Evolutionary conservation across 2,329 filamentous ascomycete species (phyloP).

Genomic region (Madurella mycetomatis): DNA sequence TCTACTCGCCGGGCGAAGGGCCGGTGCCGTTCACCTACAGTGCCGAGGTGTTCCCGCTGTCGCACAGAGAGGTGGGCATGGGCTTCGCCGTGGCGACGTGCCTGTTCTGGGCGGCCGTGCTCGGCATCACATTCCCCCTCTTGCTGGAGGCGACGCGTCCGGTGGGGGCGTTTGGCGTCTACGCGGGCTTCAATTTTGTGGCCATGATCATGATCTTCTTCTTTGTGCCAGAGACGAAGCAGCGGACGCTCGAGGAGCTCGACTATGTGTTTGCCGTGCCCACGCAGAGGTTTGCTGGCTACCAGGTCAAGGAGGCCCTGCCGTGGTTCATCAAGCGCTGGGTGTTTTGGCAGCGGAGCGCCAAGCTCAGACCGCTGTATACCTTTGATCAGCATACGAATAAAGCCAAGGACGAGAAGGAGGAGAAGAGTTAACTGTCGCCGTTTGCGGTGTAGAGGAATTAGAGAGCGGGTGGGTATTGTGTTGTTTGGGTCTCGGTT

Average conservation of each 20-base stretch:
- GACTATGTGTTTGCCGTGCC: conserved; percentile 60
- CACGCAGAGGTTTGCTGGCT: conserved; percentile 51
- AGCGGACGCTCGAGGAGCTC: conserved; percentile 53
- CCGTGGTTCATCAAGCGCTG: conserved; percentile 60
- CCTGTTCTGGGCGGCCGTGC: conserved; percentile 55
- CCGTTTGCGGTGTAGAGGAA: too few relatives aligned
- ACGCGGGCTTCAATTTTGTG: conserved; percentile 52
- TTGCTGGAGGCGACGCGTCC: conserved; percentile 44
- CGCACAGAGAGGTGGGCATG: conserved; percentile 69
- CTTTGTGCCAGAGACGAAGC: conserved; percentile 57
- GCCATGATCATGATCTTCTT: conserved; percentile 55
- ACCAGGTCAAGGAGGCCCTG: conserved; percentile 52
- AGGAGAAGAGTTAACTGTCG: background rate
- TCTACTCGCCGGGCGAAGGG: conserved; percentile 62
- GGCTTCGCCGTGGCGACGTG: conserved; percentile 64
- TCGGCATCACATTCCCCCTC: conserved; percentile 59
- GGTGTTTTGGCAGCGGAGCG: conserved; percentile 47
- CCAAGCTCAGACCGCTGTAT: conserved; percentile 47
- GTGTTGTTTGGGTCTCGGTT: too few relatives aligned
- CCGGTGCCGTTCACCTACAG: conserved; percentile 65
- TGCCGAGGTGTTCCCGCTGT: conserved; percentile 66
- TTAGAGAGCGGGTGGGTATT: background rate
- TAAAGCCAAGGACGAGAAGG: background rate
- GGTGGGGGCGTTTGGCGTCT: conserved; percentile 50
- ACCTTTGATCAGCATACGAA: conserved; percentile 20